phyloP scores from a whole-genome alignment of 2,329 filamentous ascomycete genomes.

The Lecanosticta acicola region DNA sequence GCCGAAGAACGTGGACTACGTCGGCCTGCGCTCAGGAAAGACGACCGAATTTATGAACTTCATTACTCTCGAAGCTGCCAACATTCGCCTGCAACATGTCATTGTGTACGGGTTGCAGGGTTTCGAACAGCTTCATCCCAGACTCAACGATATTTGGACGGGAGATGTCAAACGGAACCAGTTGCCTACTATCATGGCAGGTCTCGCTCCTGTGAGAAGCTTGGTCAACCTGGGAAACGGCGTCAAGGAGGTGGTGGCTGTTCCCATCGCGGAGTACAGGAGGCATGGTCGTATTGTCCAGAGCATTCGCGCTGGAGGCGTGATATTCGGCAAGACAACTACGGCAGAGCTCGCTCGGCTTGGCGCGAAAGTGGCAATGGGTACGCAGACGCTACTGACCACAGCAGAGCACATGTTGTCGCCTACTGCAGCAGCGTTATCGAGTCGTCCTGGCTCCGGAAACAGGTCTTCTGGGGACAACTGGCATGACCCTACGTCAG shows the following conservation, averaged over 20 bases:
- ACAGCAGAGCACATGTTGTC: constrained; percentile 75
- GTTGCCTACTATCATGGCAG: constrained; percentile 79
- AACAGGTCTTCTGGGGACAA: constrained; percentile 26
- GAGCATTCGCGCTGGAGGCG: constrained; percentile 83
- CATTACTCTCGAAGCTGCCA: constrained; percentile 79
- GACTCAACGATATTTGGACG: constrained; percentile 93
- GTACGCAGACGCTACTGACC: constrained; percentile 88
- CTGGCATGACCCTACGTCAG: constrained; percentile 53
- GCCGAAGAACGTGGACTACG: constrained; percentile 95
- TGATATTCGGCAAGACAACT: constrained; percentile 86
- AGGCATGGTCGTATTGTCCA: constrained; percentile 91
- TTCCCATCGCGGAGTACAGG: constrained; percentile 86
- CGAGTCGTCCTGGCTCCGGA: constrained; percentile 12
- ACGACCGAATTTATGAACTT: constrained; percentile 99
- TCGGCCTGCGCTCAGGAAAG: constrained; percentile 81
- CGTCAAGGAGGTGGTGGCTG: constrained; percentile 76
- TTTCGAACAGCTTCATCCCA: constrained; percentile 83
- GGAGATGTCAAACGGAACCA: constrained; percentile 87
- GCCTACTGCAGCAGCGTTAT: constrained; percentile 24
- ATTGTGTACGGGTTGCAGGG: constrained; percentile 90
- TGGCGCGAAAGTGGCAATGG: constrained; percentile 88
- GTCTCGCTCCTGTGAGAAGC: constrained; percentile 81
- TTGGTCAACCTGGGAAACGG: constrained; percentile 87
- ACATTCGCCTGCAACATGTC: constrained; percentile 78
- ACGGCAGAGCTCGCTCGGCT: constrained; percentile 91